phyloP scores from a whole-genome alignment of 257 asterid species.

The Solanum pennellii region DNA sequence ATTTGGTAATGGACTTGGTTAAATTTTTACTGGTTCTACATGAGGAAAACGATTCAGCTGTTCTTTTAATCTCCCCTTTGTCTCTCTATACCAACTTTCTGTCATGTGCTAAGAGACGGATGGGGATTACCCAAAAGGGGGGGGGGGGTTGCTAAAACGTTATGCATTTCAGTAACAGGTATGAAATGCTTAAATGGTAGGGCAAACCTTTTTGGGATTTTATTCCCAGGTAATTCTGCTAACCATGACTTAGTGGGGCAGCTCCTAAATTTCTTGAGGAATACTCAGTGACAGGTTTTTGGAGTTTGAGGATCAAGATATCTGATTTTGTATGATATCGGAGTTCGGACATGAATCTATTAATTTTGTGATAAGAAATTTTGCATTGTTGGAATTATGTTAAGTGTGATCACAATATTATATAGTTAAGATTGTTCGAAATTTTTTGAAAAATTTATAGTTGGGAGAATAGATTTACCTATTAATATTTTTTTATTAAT shows the following conservation, averaged over 20 bases:
- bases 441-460: not conserved
- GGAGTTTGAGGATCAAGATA: not conserved
- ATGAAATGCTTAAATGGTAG: not conserved
- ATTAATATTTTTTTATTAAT: no score
- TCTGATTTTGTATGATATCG: not conserved
- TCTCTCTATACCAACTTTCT: not conserved
- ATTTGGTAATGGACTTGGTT: not conserved
- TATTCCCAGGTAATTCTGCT: not conserved
- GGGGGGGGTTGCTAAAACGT: not conserved
- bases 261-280: not conserved
- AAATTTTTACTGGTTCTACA: not conserved
- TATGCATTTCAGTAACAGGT: not conserved
- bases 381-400: not conserved
- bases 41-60: not conserved
- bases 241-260: not conserved
- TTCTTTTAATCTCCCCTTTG: not conserved
- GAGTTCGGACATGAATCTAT: not conserved
- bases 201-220: not conserved
- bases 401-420: not conserved
- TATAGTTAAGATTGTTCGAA: not conserved
- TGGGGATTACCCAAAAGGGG: not conserved
- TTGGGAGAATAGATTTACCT: not conserved
- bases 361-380: not conserved
- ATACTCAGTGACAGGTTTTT: not conserved
- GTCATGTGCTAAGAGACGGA: not conserved